Evolutionary conservation across 805 yeast species (phyloP).

Genomic region (Cyberlindnera subsufficiens): DNA sequence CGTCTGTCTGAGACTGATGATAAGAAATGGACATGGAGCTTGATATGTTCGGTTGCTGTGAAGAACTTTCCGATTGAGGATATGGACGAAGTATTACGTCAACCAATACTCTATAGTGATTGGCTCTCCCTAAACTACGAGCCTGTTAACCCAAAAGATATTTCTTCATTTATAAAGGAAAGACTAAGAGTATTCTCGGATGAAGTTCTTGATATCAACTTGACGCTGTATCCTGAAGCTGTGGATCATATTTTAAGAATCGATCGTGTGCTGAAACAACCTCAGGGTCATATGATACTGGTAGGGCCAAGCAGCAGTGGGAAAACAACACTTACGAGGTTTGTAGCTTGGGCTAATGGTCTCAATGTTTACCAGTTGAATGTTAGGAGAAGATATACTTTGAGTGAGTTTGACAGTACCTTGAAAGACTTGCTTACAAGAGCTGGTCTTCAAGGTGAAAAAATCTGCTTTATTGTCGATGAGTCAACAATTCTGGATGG

Average conservation of each 20-base stretch:
- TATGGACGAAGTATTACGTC: constrained; percentile 27
- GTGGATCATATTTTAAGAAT: constrained; percentile 72
- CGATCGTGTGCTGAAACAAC: constrained; percentile 76
- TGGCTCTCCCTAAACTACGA: constrained; percentile 68
- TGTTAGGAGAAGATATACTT: constrained; percentile 47
- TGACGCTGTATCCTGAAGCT: constrained; percentile 63
- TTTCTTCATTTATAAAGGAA: constrained; percentile 52
- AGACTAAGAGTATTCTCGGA: constrained; percentile 69
- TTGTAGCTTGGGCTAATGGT: constrained; percentile 92
- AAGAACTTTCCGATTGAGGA: constrained; percentile 43
- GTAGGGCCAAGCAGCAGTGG: constrained; percentile 85
- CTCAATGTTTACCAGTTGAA: constrained; percentile 51
- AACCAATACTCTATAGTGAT: constrained; percentile 61
- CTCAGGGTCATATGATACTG: constrained; percentile 85
- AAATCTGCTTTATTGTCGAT: constrained; percentile 67
- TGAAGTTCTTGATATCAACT: constrained; percentile 59
- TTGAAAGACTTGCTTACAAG: constrained; percentile 47
- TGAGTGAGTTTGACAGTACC: constrained; percentile 62
- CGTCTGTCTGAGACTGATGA: constrained; percentile 48
- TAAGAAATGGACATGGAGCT: constrained; percentile 40
- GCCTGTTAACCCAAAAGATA: constrained; percentile 42
- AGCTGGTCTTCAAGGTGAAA: constrained; percentile 51
- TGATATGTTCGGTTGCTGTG: constrained; percentile 29
- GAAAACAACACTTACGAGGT: constrained; percentile 65
- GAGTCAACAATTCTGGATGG: constrained; percentile 75